Evolutionary conservation across 192 early-diverging fungal species (phyloP), one percentile per base, ranked within the genome.

Genomic region (Umbelopsis sp.): DNA sequence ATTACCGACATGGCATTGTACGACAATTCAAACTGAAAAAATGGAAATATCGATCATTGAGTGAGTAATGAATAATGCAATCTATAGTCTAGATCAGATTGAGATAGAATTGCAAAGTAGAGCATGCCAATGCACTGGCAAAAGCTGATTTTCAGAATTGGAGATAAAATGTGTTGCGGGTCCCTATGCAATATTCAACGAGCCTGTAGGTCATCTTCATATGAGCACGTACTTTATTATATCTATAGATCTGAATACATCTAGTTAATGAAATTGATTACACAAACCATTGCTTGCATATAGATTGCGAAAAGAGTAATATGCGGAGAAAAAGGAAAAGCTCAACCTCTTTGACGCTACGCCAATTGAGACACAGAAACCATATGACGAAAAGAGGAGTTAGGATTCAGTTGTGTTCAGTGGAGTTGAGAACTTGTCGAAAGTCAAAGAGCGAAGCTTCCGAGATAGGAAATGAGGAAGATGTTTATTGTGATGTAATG

Each of bases 251-350:
- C 38, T 41, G 38, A 41, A 41, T 6, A 0, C 12, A 41, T 12
- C 14, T 17, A 0, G 20, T 17, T 7, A 21, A 44, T 12, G 12
- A 49, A n/a, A n/a, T 17, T 17, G 16, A n/a, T 49, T 49, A 49
- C 47, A 49, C 47, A 49, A 49, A 21, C n/a, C 16, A 4, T 17
- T 11, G 38, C 38, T 41, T 49, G 47, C 47, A 49, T 49, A 49
- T 49, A 4, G 20, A 16, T 49, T 4, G 47, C 47, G 47, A 49
- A 49, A 49, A 49, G 47, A 49, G 47, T 49, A 49, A 49, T 49
- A 49, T 49, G 47, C 47, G 47, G 47, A 49, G 47, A 49, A 49
- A 49, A 49, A 49, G 47, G 47, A 49, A 49, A 49, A 17, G 38
- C 38, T 5, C 36, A 8, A 3, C 8, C 36, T 41, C 38, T 41